phyloP scores from a whole-genome alignment of 2,329 filamentous ascomycete species.

The Colletotrichum navitas region DNA sequence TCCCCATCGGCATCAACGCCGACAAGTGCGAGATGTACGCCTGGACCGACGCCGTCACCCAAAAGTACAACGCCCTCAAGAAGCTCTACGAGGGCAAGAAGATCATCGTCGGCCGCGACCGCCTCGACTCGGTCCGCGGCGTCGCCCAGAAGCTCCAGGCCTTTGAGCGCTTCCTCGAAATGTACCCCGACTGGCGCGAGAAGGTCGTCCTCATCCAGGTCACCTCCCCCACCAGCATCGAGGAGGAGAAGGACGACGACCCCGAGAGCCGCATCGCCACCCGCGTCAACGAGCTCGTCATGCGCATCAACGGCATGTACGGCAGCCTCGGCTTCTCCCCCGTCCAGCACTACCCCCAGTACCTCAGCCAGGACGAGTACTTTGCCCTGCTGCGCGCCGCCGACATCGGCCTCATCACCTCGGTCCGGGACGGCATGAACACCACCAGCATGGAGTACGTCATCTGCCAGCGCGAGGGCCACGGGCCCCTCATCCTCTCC shows the following conservation, averaged over 20 bases:
- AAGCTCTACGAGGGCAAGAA: slow-evolving; percentile 89
- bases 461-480: slow-evolving; percentile 87
- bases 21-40: slow-evolving; percentile 80
- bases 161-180: slow-evolving; percentile 91
- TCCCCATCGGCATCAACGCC: slow-evolving; percentile 96
- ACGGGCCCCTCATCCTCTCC: slow-evolving; percentile 91
- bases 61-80: slow-evolving; percentile 79
- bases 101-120: slow-evolving; percentile 93
- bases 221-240: slow-evolving; percentile 86
- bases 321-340: slow-evolving; percentile 91
- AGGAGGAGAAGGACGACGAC: slow-evolving; percentile 79
- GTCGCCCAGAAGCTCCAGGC: slow-evolving; percentile 97
- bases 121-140: slow-evolving; percentile 92
- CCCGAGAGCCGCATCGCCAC: slow-evolving; percentile 84
- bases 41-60: slow-evolving; percentile 76
- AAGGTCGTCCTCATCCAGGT: slow-evolving; percentile 96
- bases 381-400: slow-evolving; percentile 92
- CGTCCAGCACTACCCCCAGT: slow-evolving; percentile 95
- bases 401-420: slow-evolving; percentile 94
- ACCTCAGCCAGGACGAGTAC: slow-evolving; percentile 90
- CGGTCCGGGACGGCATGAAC: slow-evolving; percentile 97
- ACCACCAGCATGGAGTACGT: slow-evolving; percentile 96
- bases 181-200: slow-evolving; percentile 91
- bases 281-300: slow-evolving; percentile 90
- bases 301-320: slow-evolving; percentile 90